Percentiles rank a stretch among this genome's conserved stretches.
phyloP scores from a whole-genome alignment of 495 filamentous ascomycete genomes.

The Lophiotrema nucula region DNA sequence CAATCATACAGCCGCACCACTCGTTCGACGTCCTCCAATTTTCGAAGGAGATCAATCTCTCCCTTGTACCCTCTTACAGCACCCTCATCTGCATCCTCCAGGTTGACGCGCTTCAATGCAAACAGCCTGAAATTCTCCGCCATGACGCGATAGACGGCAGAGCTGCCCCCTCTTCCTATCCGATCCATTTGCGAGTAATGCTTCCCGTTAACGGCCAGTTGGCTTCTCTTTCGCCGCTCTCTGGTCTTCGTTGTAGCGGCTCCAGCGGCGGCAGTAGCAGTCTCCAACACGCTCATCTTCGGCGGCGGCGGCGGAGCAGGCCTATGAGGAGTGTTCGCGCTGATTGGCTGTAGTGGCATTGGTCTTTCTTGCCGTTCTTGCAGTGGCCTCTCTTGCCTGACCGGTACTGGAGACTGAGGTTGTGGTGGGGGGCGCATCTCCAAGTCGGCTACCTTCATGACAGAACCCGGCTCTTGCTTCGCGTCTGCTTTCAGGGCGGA shows the following conservation, averaged over 20 bases:
- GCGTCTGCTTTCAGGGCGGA: slow-evolving; percentile 22
- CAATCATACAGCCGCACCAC: slow-evolving; percentile 89
- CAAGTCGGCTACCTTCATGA: slow-evolving; percentile 9
- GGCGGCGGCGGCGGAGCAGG: slow-evolving; percentile 70
- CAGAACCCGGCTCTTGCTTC: slow-evolving; percentile 9
- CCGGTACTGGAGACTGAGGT: slow-evolving; percentile 20
- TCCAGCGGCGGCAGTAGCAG: slow-evolving; percentile 81
- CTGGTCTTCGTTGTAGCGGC: slow-evolving; percentile 66
- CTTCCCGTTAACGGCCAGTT: slow-evolving; percentile 86
- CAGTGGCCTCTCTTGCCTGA: slow-evolving; percentile 46
- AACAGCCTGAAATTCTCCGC: slow-evolving; percentile 94
- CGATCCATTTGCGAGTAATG: slow-evolving; percentile 83
- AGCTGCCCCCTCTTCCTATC: slow-evolving; percentile 87
- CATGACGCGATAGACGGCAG: slow-evolving; percentile 93
- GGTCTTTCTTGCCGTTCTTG: slow-evolving; percentile 55
- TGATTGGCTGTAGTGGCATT: slow-evolving; percentile 61
- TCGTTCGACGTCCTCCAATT: slow-evolving; percentile 76
- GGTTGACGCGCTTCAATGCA: slow-evolving; percentile 86
- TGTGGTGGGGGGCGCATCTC: slow-evolving; percentile 34
- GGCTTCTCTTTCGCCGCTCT: slow-evolving; percentile 69
- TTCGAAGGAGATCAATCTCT: slow-evolving; percentile 88
- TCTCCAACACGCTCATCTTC: slow-evolving; percentile 92
- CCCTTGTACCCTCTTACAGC: slow-evolving; percentile 90
- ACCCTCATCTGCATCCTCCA: slow-evolving; percentile 82
- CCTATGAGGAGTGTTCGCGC: slow-evolving; percentile 78